Base-by-base conservation (phyloP, 2,329 filamentous ascomycete genomes). In the Cladobotryum protrusum region DNA sequence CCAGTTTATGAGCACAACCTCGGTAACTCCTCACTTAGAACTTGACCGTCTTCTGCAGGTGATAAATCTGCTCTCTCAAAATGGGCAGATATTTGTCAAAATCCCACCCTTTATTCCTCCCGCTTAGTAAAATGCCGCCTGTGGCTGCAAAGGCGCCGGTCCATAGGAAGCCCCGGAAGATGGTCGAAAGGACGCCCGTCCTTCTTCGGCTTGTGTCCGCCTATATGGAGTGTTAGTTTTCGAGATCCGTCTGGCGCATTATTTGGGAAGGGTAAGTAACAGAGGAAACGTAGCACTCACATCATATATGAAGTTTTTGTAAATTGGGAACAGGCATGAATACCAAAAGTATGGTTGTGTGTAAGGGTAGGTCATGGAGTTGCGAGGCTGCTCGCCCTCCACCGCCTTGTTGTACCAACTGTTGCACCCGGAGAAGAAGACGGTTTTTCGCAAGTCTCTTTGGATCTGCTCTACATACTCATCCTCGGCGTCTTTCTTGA, bases 281-380 rank as follows among this genome's bases (percentile, higher is more conserved):
- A n/a, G 14, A 24, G 24, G 42, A 11, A 14, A 12, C 5, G 9
- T 9, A 13, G 17, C 9, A 59, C 67, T 56, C 52, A 70, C 67
- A 17, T 56, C 61, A 40, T 62, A 69, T 12, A 53, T 45, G 57
- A 67, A 65, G 35, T 71, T 64, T 3, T 47, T 44, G 54, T 62
- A 68, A 3, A 46, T 50, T 1, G 68, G 67, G 24, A 71, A 71
- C 34, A 71, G 37, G 45, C 67, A 63, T 5, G 56, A 56, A 41
- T 64, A 70, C 68, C 67, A 71, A 40, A 59, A 67, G 19, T 64
- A 54, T 0, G 54, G 55, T 52, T 71, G 68, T 2, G 57, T 62
- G 51, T 61, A 67, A 1, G 69, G 69, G 51, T 69, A 71, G 1
- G 58, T 64, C 48, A 60, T 63, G 14, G 59, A 56, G 43, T 72